phyloP scores from a whole-genome alignment of 2,329 filamentous ascomycete genomes.

The Trichoderma brevicompactum region DNA sequence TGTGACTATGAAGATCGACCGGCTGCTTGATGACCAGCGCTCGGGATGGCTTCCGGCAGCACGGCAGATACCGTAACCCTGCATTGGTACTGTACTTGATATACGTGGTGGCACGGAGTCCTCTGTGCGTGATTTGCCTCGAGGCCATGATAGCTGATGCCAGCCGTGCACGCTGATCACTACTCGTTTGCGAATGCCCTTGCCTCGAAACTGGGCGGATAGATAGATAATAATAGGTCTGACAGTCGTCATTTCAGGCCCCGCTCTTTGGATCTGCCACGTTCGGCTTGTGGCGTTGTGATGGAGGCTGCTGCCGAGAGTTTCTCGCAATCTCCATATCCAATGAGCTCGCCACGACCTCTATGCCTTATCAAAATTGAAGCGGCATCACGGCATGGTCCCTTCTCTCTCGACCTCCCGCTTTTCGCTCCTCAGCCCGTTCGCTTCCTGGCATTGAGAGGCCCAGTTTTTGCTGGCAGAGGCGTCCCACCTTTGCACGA shows the following conservation, averaged over 20 bases:
- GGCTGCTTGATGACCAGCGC: not conserved
- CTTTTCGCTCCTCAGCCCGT: conserved; percentile 6
- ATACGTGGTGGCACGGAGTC: not conserved
- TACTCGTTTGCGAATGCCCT: not conserved
- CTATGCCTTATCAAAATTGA: conserved; percentile 7
- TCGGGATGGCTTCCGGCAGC: not conserved
- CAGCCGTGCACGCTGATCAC: not conserved
- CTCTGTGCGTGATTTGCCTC: not conserved
- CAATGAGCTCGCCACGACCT: not conserved
- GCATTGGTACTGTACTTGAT: too few species aligned
- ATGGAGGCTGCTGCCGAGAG: conserved; percentile 1
- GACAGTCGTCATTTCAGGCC: not conserved
- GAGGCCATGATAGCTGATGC: not conserved
- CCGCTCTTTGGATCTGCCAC: conserved; percentile 8
- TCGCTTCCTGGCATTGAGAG: not conserved
- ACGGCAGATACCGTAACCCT: not conserved
- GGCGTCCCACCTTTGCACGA: not conserved
- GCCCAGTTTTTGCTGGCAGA: conserved; percentile 11
- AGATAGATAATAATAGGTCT: not conserved
- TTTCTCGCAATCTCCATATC: not conserved
- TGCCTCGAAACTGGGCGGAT: conserved; percentile 1
- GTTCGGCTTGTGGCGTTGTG: conserved; percentile 20
- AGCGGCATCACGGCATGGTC: conserved; percentile 16
- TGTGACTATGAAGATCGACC: not conserved
- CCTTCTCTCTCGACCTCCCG: not conserved